These are phyloP conservation scores for Schizonepeta tenuifolia DNA, from an alignment of 257 asterid species.

Conservation along the genomic window DNA sequence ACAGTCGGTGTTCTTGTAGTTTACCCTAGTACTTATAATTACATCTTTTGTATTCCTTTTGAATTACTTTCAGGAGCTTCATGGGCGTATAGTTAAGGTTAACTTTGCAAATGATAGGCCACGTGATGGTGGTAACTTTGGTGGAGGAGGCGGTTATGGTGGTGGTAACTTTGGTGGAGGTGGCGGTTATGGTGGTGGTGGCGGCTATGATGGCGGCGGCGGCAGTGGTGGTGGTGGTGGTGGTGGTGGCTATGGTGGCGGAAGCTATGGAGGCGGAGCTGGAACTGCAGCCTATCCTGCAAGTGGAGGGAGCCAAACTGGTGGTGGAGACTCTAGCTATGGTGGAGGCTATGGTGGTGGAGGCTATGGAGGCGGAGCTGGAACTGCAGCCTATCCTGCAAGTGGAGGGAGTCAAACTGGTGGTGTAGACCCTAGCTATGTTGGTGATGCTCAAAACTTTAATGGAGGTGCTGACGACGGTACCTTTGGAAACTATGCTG, in stretches of 20 bases:
- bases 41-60: constrained; percentile 9
- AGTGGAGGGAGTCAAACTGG: constrained; percentile 27
- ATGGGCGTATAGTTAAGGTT: constrained; percentile 79
- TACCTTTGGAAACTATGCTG: constrained; percentile 40
- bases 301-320: constrained; percentile 28
- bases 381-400: constrained; percentile 7
- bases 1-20: neutral
- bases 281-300: constrained; percentile 22
- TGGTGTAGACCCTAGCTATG: too few species aligned
- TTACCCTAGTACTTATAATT: neutral
- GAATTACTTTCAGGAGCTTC: constrained; percentile 58
- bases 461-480: constrained; percentile 23
- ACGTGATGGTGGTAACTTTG: constrained; percentile 35
- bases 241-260: constrained; percentile 30
- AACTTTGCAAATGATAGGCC: constrained; percentile 72
- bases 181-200: constrained; percentile 26
- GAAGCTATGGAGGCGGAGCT: constrained; percentile 31
- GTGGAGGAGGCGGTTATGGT: constrained; percentile 27
- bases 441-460: constrained; percentile 9
- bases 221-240: constrained; percentile 31
- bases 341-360: constrained; percentile 30
- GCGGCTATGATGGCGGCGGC: constrained; percentile 28
- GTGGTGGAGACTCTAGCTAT: too few species aligned
- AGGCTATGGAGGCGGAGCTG: too few species aligned
- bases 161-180: constrained; percentile 32